phyloP scores from a whole-genome alignment of 768 basidiomycete genomes.

The Neoboletus magnificus region DNA sequence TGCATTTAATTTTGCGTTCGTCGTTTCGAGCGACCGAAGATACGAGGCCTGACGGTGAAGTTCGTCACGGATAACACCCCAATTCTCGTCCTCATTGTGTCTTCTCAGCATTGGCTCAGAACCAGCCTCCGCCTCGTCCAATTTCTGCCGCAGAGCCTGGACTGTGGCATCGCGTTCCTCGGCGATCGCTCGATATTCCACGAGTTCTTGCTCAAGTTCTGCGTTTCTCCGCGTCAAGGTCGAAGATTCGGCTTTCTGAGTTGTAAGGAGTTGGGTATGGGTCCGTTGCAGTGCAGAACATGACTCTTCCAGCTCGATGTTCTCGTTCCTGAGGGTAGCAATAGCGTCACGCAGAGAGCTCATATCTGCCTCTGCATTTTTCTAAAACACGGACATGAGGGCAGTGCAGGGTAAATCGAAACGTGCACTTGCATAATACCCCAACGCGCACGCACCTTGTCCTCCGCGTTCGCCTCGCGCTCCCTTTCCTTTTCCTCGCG shows the following conservation, averaged over 20 bases:
- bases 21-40: slow-evolving; percentile 54
- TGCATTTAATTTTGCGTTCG: slow-evolving; percentile 51
- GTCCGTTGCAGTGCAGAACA: slow-evolving; percentile 47
- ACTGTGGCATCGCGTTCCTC: slow-evolving; percentile 41
- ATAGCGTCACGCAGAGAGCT: slow-evolving; percentile 49
- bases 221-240: slow-evolving; percentile 45
- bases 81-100: slow-evolving; percentile 49
- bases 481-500: slow-evolving; percentile 64
- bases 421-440: neutral
- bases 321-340: slow-evolving; percentile 50
- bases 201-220: slow-evolving; percentile 48
- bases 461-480: slow-evolving; percentile 45
- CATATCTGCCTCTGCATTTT: slow-evolving; percentile 48
- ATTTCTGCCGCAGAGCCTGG: slow-evolving; percentile 43
- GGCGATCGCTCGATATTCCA: slow-evolving; percentile 39
- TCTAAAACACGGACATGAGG: slow-evolving; percentile 30
- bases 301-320: slow-evolving; percentile 59
- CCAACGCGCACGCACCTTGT: slow-evolving; percentile 49
- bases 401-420: neutral
- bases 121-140: slow-evolving; percentile 42
- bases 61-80: slow-evolving; percentile 64
- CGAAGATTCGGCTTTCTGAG: slow-evolving; percentile 51
- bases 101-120: slow-evolving; percentile 29
- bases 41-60: slow-evolving; percentile 64
- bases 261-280: slow-evolving; percentile 46